Evolutionary conservation across 768 basidiomycete species (phyloP).

Genomic region (Ephemerocybe angulata): DNA sequence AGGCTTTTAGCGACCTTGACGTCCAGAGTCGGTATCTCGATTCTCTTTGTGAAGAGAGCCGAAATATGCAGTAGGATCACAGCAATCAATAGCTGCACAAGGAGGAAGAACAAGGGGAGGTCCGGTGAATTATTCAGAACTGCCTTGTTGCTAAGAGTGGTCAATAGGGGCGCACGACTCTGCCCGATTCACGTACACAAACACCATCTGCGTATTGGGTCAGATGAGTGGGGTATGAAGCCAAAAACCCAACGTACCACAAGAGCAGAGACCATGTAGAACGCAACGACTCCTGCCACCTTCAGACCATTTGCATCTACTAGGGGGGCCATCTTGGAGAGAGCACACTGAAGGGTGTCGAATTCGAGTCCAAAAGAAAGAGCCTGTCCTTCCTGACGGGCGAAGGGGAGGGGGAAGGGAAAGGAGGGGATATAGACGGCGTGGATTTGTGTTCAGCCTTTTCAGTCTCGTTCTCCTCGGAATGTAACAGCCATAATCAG

Average conservation of each 20-base stretch:
- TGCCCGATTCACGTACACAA: conserved; percentile 35
- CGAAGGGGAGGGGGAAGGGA: no score
- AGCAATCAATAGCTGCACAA: conserved; percentile 65
- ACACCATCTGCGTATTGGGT: conserved; percentile 40
- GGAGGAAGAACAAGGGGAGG: conserved; percentile 63
- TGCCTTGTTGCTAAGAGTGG: conserved; percentile 60
- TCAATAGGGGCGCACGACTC: not conserved
- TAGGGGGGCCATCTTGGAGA: conserved; percentile 25
- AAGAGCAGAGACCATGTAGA: conserved; percentile 76
- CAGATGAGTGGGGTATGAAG: conserved; percentile 3
- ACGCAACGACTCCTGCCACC: conserved; percentile 68
- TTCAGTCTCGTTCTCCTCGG: no score
- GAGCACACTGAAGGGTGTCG: conserved; percentile 3
- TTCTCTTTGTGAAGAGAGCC: conserved; percentile 41
- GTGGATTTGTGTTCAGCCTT: no score
- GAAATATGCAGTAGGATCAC: conserved; percentile 59
- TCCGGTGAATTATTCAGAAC: conserved; percentile 65
- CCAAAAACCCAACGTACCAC: conserved; percentile 46
- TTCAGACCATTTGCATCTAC: conserved; percentile 38
- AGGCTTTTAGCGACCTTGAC: conserved; percentile 53
- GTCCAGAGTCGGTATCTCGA: conserved; percentile 58
- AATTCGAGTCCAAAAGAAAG: not conserved
- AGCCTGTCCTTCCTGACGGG: no score
- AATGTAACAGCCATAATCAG: no score
- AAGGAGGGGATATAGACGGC: no score